A percentile compares a stretch with the other conserved stretches of the same genome.
Conservation (phyloP, 139 green algal species). For the Chlorella ohadii region DNA sequence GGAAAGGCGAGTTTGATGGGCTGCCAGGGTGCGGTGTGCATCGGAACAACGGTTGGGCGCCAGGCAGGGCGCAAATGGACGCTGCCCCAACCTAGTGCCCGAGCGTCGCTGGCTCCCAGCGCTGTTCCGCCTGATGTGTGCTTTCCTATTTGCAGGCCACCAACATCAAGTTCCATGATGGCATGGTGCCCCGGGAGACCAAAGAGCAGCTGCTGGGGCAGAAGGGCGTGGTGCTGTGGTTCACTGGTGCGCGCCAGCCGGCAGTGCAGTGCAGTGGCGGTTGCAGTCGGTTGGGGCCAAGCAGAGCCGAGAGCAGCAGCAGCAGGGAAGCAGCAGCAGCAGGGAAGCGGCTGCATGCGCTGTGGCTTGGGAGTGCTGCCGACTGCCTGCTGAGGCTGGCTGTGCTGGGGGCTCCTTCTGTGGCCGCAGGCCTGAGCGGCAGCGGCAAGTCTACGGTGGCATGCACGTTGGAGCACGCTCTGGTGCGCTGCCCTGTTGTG, state of each 20-base stretch:
- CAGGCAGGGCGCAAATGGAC: neutral
- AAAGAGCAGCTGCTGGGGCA: slow-evolving; percentile 90
- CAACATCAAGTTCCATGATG: slow-evolving; percentile 83
- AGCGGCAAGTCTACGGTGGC: slow-evolving; percentile 80
- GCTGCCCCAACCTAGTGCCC: no score
- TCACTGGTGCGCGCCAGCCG: slow-evolving; percentile 57
- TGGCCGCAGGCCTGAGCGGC: slow-evolving; percentile 72
- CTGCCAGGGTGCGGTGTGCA: neutral
- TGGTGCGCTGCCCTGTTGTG: no score
- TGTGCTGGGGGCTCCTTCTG: no score
- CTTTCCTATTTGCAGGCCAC: neutral
- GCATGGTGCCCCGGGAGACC: slow-evolving; percentile 42
- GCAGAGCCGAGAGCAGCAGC: neutral
- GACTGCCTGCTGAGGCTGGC: no score
- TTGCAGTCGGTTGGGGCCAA: neutral
- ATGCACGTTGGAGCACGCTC: slow-evolving; percentile 81
- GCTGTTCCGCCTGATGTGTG: neutral
- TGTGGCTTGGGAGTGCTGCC: no score
- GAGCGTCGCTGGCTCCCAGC: no score
- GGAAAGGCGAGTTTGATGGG: neutral
- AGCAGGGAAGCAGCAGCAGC: no score
- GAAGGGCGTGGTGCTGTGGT: slow-evolving; percentile 88
- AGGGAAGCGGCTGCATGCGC: neutral
- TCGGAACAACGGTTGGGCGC: no score
- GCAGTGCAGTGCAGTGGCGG: neutral